Conservation (phyloP, 1,284 basidiomycete species). For the Fomitopsis betulina region DNA sequence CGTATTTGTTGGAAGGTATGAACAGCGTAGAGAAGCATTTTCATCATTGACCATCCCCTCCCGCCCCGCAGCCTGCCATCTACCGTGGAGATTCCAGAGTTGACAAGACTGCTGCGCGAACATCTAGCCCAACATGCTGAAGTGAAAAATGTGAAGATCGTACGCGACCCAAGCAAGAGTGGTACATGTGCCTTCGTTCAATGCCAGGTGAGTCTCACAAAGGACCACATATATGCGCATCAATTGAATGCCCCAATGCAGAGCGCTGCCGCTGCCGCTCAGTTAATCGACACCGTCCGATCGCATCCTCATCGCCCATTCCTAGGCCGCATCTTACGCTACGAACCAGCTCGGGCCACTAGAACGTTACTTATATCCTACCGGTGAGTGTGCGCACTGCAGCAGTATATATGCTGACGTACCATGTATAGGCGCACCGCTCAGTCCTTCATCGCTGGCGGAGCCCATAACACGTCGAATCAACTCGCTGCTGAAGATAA, state of each 20-base stretch:
- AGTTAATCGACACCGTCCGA: slow-evolving; percentile 56
- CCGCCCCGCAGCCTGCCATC: slow-evolving; percentile 60
- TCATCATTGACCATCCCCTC: background rate
- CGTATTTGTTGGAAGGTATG: slow-evolving; percentile 75
- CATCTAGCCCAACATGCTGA: slow-evolving; percentile 61
- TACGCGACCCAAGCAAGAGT: slow-evolving; percentile 63
- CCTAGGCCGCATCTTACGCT: slow-evolving; percentile 65
- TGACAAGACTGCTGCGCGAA: slow-evolving; percentile 51
- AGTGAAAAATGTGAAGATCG: slow-evolving; percentile 66
- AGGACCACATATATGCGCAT: slow-evolving; percentile 2
- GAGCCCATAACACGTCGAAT: background rate
- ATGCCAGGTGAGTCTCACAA: slow-evolving; percentile 52
- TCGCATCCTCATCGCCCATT: slow-evolving; percentile 52
- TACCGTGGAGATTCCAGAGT: slow-evolving; percentile 57
- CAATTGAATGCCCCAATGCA: slow-evolving; percentile 23
- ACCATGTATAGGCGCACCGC: background rate
- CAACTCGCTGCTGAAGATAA: background rate
- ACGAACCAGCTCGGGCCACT: slow-evolving; percentile 73
- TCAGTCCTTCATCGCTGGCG: background rate
- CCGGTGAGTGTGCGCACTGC: slow-evolving; percentile 38
- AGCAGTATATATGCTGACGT: background rate
- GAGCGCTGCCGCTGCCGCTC: slow-evolving; percentile 53
- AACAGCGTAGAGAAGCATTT: background rate
- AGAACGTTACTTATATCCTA: slow-evolving; percentile 71
- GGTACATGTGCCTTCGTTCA: slow-evolving; percentile 78